A percentile compares a stretch with the other conserved stretches of the same genome.
Conservation (phyloP, 2,329 filamentous ascomycete species). For the Aureobasidium sp. region DNA sequence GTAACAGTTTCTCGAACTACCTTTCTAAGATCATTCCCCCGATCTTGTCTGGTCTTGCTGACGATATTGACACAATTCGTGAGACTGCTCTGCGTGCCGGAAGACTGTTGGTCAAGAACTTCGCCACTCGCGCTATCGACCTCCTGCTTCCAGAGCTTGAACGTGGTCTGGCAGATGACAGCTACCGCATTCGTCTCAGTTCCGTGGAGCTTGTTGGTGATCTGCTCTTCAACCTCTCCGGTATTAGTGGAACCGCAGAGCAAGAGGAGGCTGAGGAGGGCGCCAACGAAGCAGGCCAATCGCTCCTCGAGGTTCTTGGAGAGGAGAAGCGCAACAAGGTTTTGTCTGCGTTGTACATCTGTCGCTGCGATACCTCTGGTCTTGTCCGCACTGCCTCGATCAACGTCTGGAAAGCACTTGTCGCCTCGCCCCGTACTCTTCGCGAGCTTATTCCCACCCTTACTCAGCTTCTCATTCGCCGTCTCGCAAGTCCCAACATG, state of each 20-base stretch:
- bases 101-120: constrained; percentile 94
- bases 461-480: constrained; percentile 86
- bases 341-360: constrained; percentile 93
- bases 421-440: constrained; percentile 81
- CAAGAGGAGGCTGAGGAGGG: constrained; percentile 71
- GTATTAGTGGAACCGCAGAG: constrained; percentile 72
- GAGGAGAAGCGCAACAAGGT: constrained; percentile 97
- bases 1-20: constrained; percentile 96
- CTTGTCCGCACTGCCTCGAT: constrained; percentile 84
- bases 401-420: constrained; percentile 92
- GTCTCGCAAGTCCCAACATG: constrained; percentile 91
- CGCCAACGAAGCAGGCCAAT: constrained; percentile 78
- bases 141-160: constrained; percentile 89
- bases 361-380: constrained; percentile 90
- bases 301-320: constrained; percentile 87
- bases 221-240: constrained; percentile 92
- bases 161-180: constrained; percentile 93
- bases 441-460: constrained; percentile 94
- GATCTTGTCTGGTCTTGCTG: constrained; percentile 85
- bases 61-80: constrained; percentile 92
- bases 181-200: constrained; percentile 92
- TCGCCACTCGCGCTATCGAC: constrained; percentile 89
- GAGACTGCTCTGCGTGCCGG: constrained; percentile 94
- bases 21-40: constrained; percentile 91
- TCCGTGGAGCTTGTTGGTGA: constrained; percentile 97